Percentiles rank a stretch among this genome's conserved stretches.
Conservation (phyloP, 495 filamentous ascomycete species). For the Aspergillus avenaceus region DNA sequence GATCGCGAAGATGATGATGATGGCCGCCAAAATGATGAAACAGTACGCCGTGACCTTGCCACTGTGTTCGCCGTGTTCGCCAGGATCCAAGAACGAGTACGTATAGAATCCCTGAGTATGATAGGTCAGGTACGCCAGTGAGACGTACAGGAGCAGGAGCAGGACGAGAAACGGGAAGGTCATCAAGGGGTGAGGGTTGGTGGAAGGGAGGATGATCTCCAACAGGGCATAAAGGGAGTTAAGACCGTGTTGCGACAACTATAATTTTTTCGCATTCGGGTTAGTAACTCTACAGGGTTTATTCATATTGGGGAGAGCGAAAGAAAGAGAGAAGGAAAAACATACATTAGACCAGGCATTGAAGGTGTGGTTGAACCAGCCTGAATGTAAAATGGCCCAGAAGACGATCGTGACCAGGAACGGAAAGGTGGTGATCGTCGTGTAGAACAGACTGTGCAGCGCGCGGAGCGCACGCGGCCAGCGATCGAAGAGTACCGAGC, state of each 20-base stretch:
- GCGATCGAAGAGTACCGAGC: constrained; percentile 51
- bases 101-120: constrained; percentile 68
- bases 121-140: constrained; percentile 68
- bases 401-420: constrained; percentile 62
- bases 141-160: constrained; percentile 65
- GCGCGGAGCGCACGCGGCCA: constrained; percentile 61
- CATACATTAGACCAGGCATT: constrained; percentile 62
- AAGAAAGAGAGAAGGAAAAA: constrained; percentile 5
- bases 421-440: constrained; percentile 62
- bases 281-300: not conserved
- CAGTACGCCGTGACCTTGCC: constrained; percentile 43
- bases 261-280: not conserved
- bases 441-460: constrained; percentile 63
- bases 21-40: constrained; percentile 56
- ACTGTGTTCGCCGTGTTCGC: constrained; percentile 39
- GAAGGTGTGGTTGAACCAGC: constrained; percentile 49
- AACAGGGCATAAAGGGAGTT: constrained; percentile 68
- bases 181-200: constrained; percentile 46
- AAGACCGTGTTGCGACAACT: constrained; percentile 69
- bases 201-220: constrained; percentile 64
- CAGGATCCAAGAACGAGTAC: constrained; percentile 68
- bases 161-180: constrained; percentile 32
- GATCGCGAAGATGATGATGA: constrained; percentile 59
- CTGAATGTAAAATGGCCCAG: constrained; percentile 41
- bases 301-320: constrained; percentile 1